A percentile compares a stretch with the other conserved stretches of the same genome.
Evolutionary conservation across 1,284 basidiomycete species (phyloP).

Genomic region (Bondarzewia mesenterica): DNA sequence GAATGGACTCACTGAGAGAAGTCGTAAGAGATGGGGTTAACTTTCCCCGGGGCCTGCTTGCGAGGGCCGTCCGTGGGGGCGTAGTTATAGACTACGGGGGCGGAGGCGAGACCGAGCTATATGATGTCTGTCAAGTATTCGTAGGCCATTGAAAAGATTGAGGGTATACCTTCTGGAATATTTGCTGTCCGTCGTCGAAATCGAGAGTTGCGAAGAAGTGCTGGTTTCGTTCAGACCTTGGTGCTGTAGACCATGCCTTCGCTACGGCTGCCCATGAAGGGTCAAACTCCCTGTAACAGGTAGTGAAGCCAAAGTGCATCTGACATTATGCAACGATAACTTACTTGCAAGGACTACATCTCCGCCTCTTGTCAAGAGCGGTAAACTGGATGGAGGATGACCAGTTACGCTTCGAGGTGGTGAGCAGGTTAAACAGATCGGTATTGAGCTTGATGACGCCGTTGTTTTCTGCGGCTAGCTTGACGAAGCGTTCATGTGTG

Average conservation of each 20-base stretch:
- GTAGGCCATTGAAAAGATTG: background rate
- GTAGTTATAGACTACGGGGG: slow-evolving; percentile 78
- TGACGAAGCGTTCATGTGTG: slow-evolving; percentile 43
- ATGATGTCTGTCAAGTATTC: slow-evolving; percentile 18
- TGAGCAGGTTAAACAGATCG: slow-evolving; percentile 69
- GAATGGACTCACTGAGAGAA: slow-evolving; percentile 51
- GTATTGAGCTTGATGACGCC: slow-evolving; percentile 79
- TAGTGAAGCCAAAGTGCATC: slow-evolving; percentile 1
- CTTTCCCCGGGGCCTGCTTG: slow-evolving; percentile 39
- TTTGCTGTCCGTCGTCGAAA: slow-evolving; percentile 65
- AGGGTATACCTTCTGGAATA: slow-evolving; percentile 71
- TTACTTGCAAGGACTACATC: slow-evolving; percentile 77
- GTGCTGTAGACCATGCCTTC: slow-evolving; percentile 65
- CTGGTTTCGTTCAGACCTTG: slow-evolving; percentile 53
- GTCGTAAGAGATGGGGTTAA: slow-evolving; percentile 63
- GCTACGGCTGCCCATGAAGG: slow-evolving; percentile 76
- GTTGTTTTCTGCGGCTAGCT: slow-evolving; percentile 61
- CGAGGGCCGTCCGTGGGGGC: slow-evolving; percentile 68
- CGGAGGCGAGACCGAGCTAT: slow-evolving; percentile 63
- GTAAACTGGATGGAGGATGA: slow-evolving; percentile 80
- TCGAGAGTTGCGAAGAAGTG: slow-evolving; percentile 93
- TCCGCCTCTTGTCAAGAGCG: slow-evolving; percentile 70
- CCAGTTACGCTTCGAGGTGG: slow-evolving; percentile 71
- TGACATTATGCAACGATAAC: slow-evolving; percentile 9
- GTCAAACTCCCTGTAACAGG: slow-evolving; percentile 63